phyloP scores from a whole-genome alignment of 345 rosid species.

The Citrus mangshanensis region DNA sequence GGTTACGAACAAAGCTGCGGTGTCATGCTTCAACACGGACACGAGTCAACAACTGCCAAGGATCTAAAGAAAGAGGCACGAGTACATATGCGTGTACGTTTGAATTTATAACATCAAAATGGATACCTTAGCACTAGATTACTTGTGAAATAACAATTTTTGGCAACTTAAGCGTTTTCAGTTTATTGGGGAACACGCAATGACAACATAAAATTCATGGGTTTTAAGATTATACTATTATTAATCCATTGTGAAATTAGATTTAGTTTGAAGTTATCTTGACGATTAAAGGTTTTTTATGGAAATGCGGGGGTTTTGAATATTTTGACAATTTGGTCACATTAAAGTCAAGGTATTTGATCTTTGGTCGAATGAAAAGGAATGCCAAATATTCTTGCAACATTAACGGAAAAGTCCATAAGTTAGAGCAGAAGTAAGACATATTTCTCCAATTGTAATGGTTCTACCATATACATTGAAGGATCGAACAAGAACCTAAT shows the following conservation, averaged over 20 bases:
- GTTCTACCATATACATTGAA: neutral
- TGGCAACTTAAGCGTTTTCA: neutral
- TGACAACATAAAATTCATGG: neutral
- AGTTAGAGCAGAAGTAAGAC: neutral
- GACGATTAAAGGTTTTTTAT: neutral
- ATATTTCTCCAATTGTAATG: neutral
- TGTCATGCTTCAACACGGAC: too few species aligned
- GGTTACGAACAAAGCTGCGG: too few species aligned
- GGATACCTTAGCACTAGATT: neutral
- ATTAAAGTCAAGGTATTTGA: neutral
- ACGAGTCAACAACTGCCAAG: too few species aligned
- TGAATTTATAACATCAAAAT: neutral
- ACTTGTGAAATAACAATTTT: neutral
- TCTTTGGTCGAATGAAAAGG: neutral
- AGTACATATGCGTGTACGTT: neutral
- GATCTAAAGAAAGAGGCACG: too few species aligned
- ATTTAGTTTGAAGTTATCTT: neutral
- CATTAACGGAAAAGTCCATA: neutral
- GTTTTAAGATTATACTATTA: neutral
- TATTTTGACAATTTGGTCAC: neutral
- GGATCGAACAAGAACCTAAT: neutral
- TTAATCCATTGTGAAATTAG: neutral
- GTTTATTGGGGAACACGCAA: neutral
- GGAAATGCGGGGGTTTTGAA: neutral
- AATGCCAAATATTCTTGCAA: neutral